Base-by-base conservation (phyloP, 2,329 filamentous ascomycete genomes). In the Colletotrichum gloeosporioides region DNA sequence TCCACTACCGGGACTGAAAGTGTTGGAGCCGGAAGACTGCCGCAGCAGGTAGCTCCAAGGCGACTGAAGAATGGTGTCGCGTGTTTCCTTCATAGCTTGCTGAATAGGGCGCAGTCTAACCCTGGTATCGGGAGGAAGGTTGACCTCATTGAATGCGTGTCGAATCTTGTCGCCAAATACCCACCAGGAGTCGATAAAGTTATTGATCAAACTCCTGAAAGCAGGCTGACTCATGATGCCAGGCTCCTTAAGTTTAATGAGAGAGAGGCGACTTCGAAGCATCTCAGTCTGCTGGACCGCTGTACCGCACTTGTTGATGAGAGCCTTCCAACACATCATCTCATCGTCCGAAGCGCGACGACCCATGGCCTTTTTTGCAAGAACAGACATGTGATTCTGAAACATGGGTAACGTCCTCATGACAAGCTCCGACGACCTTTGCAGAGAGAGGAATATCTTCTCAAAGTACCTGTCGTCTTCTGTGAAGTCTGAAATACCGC, bases 381-480 rank as follows among this genome's bases (percentile, higher is more conserved):
- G 92, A 12, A 88, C 87, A 34, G 89, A 85, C 77, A 97, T 92
- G 77, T 96, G 93, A 67, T 88, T 88, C 76, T 92, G 92, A 77
- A 95, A 92, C 71, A 88, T 88, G 1, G 95, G 95, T 31, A 98
- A 87, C 2, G 92, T 93, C 57, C 92, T 91, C 79, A 95, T 89
- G 32, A 95, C 93, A 65, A 95, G 88, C 65, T 96, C 94, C 25
- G 94, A 93, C 1, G 95, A 94, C 70, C 90, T 90, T 62, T 93
- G 92, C 29, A 98, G 87, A 62, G 94, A 94, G 39, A 95, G 82
- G 85, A 95, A 98, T 27, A 98, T 95, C 77, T 89, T 92, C 78
- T 98, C 96, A 79, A 98, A 98, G 32, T 93, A 90, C 18, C 91
- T 90, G 79, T 98, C 95, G 78, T 98, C 95, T 78, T 95, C 94